Percentiles rank a stretch among this genome's conserved stretches.
Conservation (phyloP, 257 asterid genomes). For the Lantana camara region DNA sequence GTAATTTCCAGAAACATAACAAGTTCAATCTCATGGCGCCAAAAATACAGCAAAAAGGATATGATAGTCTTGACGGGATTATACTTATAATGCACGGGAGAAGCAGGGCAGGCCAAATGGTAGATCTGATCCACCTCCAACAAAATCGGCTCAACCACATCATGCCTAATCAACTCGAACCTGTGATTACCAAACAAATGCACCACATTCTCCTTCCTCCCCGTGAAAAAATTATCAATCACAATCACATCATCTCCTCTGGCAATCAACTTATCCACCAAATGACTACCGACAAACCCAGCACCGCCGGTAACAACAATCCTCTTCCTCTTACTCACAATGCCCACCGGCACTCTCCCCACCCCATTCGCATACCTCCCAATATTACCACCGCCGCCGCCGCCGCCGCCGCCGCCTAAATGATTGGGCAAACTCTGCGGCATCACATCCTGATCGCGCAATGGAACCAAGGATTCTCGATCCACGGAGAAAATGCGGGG, state of each 20-base stretch:
- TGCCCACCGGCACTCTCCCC: constrained; percentile 70
- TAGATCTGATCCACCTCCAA: constrained; percentile 84
- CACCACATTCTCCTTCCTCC: constrained; percentile 72
- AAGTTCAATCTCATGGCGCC: neutral
- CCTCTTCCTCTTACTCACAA: constrained; percentile 62
- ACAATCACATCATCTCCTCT: constrained; percentile 82
- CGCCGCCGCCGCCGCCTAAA: neutral
- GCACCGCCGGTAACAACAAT: constrained; percentile 81
- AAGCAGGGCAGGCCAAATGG: constrained; percentile 81
- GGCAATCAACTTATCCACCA: constrained; percentile 70
- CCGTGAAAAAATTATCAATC: constrained; percentile 75
- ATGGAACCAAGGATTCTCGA: constrained; percentile 30
- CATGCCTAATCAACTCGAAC: constrained; percentile 78
- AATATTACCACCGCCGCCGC: constrained; percentile 2
- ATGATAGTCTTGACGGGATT: constrained; percentile 80
- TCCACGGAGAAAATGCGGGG: constrained; percentile 26
- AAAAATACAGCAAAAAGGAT: constrained; percentile 39
- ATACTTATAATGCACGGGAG: constrained; percentile 72
- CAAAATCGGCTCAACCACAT: constrained; percentile 75
- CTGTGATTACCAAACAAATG: constrained; percentile 74
- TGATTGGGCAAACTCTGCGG: constrained; percentile 11
- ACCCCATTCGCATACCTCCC: constrained; percentile 41
- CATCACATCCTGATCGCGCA: constrained; percentile 15
- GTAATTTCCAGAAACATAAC: neutral
- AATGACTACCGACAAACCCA: constrained; percentile 81